Percentiles rank a stretch among this genome's conserved stretches.
Evolutionary conservation across 805 yeast species (phyloP).

Genomic region (Ogataea pini): DNA sequence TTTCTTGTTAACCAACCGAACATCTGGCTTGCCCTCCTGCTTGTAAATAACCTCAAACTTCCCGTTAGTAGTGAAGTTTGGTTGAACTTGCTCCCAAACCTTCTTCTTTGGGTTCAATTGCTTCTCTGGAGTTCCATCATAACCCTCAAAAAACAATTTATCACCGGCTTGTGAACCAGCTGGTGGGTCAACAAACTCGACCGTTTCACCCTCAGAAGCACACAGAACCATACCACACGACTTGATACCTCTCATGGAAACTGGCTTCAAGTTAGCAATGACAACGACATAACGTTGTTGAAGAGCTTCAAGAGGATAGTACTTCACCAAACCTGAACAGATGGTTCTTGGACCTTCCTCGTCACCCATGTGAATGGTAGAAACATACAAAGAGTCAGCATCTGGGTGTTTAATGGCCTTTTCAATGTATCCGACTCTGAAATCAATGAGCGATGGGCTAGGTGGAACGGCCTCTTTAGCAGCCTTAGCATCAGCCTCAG

Average conservation of each 20-base stretch:
- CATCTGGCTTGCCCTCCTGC: slow-evolving; percentile 71
- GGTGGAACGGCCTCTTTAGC: slow-evolving; percentile 55
- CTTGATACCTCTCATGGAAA: slow-evolving; percentile 95
- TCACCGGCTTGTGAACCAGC: slow-evolving; percentile 93
- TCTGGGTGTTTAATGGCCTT: slow-evolving; percentile 97
- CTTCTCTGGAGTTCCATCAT: slow-evolving; percentile 84
- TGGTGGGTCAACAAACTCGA: slow-evolving; percentile 96
- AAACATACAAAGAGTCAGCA: slow-evolving; percentile 94
- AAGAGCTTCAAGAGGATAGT: slow-evolving; percentile 89
- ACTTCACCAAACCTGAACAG: slow-evolving; percentile 93
- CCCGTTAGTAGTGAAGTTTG: slow-evolving; percentile 80
- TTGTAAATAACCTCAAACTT: slow-evolving; percentile 76
- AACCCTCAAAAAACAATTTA: slow-evolving; percentile 92
- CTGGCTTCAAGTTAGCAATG: slow-evolving; percentile 96
- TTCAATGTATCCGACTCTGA: slow-evolving; percentile 95
- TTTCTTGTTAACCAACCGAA: slow-evolving; percentile 71
- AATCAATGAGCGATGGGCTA: slow-evolving; percentile 82
- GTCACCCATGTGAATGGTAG: slow-evolving; percentile 96
- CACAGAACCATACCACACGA: slow-evolving; percentile 97
- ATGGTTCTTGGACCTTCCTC: slow-evolving; percentile 97
- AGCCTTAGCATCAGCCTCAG: slow-evolving; percentile 53
- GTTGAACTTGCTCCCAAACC: slow-evolving; percentile 95
- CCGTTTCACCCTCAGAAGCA: slow-evolving; percentile 73
- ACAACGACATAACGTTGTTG: slow-evolving; percentile 89
- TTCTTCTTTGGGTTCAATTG: slow-evolving; percentile 97